phyloP scores from a whole-genome alignment of 148 eudicot genomes.

The Nyssa sinensis region DNA sequence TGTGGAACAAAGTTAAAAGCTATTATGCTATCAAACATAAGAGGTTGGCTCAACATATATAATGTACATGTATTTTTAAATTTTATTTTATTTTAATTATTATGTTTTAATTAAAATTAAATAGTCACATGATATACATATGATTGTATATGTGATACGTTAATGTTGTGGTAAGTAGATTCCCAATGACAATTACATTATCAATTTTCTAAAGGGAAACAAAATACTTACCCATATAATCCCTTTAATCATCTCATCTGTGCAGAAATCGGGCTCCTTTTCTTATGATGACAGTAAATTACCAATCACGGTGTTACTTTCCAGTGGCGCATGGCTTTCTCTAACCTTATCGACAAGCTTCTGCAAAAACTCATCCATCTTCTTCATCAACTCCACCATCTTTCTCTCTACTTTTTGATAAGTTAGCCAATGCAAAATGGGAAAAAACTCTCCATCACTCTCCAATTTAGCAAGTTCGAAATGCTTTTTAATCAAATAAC shows the following conservation, averaged over 20 bases:
- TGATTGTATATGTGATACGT: too few species aligned
- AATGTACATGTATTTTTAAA: too few species aligned
- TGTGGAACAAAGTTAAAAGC: too few species aligned
- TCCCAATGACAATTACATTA: too few species aligned
- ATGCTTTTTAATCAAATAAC: slow-evolving; percentile 20
- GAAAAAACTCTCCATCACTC: slow-evolving; percentile 31
- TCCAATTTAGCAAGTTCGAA: slow-evolving; percentile 1
- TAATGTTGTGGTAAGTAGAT: too few species aligned
- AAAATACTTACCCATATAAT: slow-evolving; percentile 30
- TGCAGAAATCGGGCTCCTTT: slow-evolving; percentile 25
- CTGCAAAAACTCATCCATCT: slow-evolving; percentile 31
- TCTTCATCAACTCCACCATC: slow-evolving; percentile 22
- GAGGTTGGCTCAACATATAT: too few species aligned
- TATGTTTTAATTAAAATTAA: too few species aligned
- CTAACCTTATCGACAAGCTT: slow-evolving; percentile 20
- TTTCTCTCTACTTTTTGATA: slow-evolving; percentile 24
- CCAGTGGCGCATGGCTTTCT: background rate
- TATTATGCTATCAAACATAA: too few species aligned
- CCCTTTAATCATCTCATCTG: slow-evolving; percentile 36
- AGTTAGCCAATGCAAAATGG: slow-evolving; percentile 26
- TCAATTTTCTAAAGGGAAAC: too few species aligned
- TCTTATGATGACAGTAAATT: slow-evolving; percentile 24
- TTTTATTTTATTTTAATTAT: too few species aligned
- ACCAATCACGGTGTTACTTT: slow-evolving; percentile 23
- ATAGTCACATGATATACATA: too few species aligned